Evolutionary conservation across 2,329 filamentous ascomycete species (phyloP).

Genomic region (Cladosporium oxysporum): DNA sequence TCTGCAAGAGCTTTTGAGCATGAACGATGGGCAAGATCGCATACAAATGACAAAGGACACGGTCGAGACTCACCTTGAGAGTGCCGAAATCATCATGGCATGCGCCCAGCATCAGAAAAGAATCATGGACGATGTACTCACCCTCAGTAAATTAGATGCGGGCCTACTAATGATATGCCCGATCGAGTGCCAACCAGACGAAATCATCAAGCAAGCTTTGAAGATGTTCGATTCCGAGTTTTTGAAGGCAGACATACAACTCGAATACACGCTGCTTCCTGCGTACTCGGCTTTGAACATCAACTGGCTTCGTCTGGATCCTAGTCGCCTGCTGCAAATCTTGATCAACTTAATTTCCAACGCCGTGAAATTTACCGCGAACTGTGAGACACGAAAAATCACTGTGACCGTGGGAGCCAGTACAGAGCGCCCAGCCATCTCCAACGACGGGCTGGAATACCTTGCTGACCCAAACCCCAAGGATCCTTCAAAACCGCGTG

Average conservation of each 20-base stretch:
- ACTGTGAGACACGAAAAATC: slow-evolving; percentile 38
- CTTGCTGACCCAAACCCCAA: slow-evolving; percentile 9
- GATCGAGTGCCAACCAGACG: slow-evolving; percentile 36
- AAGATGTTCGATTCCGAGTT: slow-evolving; percentile 40
- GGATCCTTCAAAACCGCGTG: not conserved
- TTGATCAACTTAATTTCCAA: slow-evolving; percentile 49
- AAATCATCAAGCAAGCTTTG: slow-evolving; percentile 38
- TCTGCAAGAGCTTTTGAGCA: not conserved
- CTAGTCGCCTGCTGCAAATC: slow-evolving; percentile 38
- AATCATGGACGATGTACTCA: slow-evolving; percentile 52
- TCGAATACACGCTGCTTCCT: slow-evolving; percentile 28
- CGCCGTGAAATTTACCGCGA: slow-evolving; percentile 50
- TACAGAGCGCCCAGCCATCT: slow-evolving; percentile 5
- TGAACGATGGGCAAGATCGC: not conserved
- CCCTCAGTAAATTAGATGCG: slow-evolving; percentile 42
- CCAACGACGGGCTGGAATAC: slow-evolving; percentile 3
- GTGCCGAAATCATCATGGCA: slow-evolving; percentile 34
- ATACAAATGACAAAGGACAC: not conserved
- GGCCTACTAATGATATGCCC: slow-evolving; percentile 42
- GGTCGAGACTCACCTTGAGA: slow-evolving; percentile 8
- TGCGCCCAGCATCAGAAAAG: slow-evolving; percentile 38
- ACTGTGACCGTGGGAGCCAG: slow-evolving; percentile 31
- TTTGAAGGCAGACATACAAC: slow-evolving; percentile 38
- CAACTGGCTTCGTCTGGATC: slow-evolving; percentile 32
- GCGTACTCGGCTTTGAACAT: slow-evolving; percentile 14